Base-by-base conservation (phyloP, 2,329 filamentous ascomycete species). In the Hymenoscyphus scutula region DNA sequence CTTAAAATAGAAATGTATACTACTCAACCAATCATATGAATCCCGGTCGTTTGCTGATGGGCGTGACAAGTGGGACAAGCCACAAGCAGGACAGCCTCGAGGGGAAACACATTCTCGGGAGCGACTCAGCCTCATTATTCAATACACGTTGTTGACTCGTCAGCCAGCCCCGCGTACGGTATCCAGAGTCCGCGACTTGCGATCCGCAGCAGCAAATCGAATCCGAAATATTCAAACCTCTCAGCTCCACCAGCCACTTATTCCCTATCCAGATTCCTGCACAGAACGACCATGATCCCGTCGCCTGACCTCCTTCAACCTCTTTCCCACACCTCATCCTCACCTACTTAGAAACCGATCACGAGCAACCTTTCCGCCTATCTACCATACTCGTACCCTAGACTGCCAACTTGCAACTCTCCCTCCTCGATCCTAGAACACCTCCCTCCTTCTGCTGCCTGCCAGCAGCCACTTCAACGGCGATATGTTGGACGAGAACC, bases 401-500 rank as follows among this genome's bases (percentile, higher is more conserved):
- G 19, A 23, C 41, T 11, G n/a, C n/a, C 41, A 48, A 23, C 41
- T 23, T 48, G 19, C 41, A 23, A 48, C 19, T 48, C 37, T 29
- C 32, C 45, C 59, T 56, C 45, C 58, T 30, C 65, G 51, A 63
- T n/a, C 58, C 25, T 34, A 41, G n/a, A 41, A 19, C 38, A n/a
- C 38, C 19, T 10, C 5, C 41, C 15, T 45, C 53, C 11, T 30
- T 38, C 45, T 51, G 65, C 64, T 67, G 65, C 62, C 51, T 56
- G 54, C 32, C 59, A 59, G 64, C 65, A 66, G 58, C 62, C 30
- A 51, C 53, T 58, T 57, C n/a, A 59, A 68, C 57, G 25, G 32
- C 60, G 58, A 34, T 10, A 97, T 97, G 92, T 84, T 96, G 71
- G 92, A 97, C 86, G 91, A 96, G 76, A 96, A 93, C 76, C 85